Base-by-base conservation (phyloP, 2,329 filamentous ascomycete genomes). In the Trichoderma cornu-damae region DNA sequence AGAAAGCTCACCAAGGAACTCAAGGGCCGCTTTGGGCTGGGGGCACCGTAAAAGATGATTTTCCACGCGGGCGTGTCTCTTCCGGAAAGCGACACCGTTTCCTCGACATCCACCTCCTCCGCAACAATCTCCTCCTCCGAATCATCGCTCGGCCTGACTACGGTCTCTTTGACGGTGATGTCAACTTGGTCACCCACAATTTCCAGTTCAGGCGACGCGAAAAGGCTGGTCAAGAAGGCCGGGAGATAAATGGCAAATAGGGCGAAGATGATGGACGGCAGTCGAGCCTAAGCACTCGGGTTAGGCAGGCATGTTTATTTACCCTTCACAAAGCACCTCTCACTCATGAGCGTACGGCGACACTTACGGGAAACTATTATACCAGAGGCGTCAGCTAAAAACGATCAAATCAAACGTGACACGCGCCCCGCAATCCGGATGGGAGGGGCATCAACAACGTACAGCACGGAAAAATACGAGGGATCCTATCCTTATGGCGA, bases 11-110 rank as follows among this genome's bases (percentile, higher is more conserved):
- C 63, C 46, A 82, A 72, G 18, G 89, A 93, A 64, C 85, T 79
- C 20, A 85, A 65, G 11, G 82, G 75, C 51, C 85, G 90, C n/a
- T 77, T 80, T 6, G 87, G 82, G 64, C 85, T 90, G 1, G 94
- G 93, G 0, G 87, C 74, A 3, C 94, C 94, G 3, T 83, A 83
- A 22, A 95, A 73, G 6, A 97, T 75, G 3, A 89, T 88, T 62
- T 79, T 80, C 62, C 87, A 73, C 1, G 82, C 73, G 20, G 77
- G 77, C 2, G 81, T 70, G 11, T 80, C 75, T 63, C 81, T 81
- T 66, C 86, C 77, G 50, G 81, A 75, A 14, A 88, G 64, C 9
- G 83, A 67, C 3, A 88, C 71, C 0, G 80, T 85, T 68, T 91
- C 86, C 57, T 84, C 69, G 22, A 90, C 74, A 26, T 83, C 79